These are phyloP conservation scores for Kazachstania martiniae DNA, from an alignment of 805 yeast species.

Conservation along the genomic window DNA sequence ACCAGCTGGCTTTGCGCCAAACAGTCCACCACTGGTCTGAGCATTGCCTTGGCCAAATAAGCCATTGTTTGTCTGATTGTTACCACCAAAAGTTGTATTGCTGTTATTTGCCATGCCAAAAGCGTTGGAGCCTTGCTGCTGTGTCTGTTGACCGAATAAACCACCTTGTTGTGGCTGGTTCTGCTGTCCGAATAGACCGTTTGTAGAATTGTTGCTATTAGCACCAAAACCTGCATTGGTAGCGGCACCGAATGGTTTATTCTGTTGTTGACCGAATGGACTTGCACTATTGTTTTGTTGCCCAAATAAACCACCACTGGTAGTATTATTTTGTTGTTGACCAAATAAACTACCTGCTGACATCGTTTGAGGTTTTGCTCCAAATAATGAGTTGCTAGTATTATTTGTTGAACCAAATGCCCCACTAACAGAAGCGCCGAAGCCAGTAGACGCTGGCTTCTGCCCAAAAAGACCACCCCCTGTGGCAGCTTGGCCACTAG, in stretches of 20 bases:
- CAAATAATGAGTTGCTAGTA: slow-evolving; percentile 24
- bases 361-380: slow-evolving; percentile 26
- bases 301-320: slow-evolving; percentile 5
- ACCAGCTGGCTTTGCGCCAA: slow-evolving; percentile 9
- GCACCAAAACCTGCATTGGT: slow-evolving; percentile 14
- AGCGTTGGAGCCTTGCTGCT: slow-evolving; percentile 7
- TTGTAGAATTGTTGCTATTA: too few relatives aligned
- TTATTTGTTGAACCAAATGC: slow-evolving; percentile 3
- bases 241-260: too few relatives aligned
- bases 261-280: slow-evolving; percentile 3
- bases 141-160: slow-evolving; percentile 20
- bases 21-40: slow-evolving; percentile 29
- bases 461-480: slow-evolving; percentile 25
- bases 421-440: slow-evolving; percentile 14
- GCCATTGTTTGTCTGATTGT: not conserved
- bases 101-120: slow-evolving; percentile 23
- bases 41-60: not conserved
- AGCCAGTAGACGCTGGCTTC: slow-evolving; percentile 7
- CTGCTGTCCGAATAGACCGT: slow-evolving; percentile 33
- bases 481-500: slow-evolving; percentile 3
- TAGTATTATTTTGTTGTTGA: slow-evolving; percentile 7
- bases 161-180: slow-evolving; percentile 22
- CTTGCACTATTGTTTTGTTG: slow-evolving; percentile 3
- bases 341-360: slow-evolving; percentile 30
- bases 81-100: not conserved